These are phyloP conservation scores for Picochlorum costavermella DNA, from an alignment of 139 green algal species.

Conservation along the genomic window DNA sequence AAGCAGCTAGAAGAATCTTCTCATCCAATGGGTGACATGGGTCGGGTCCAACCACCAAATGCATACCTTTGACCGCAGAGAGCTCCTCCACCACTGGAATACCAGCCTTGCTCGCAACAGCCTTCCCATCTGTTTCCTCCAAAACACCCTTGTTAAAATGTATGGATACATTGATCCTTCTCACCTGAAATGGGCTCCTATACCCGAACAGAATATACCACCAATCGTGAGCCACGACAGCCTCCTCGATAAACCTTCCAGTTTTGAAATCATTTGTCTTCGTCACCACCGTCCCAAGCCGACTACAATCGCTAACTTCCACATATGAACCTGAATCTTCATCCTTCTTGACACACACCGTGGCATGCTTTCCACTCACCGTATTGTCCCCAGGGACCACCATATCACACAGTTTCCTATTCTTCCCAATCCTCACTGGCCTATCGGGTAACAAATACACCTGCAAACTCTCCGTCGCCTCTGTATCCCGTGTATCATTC, in stretches of 20 bases:
- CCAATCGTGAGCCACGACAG: too few relatives aligned
- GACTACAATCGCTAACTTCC: neutral
- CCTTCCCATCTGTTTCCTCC: too few relatives aligned
- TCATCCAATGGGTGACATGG: neutral
- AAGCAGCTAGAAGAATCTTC: neutral
- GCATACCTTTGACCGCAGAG: neutral
- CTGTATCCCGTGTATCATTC: too few relatives aligned
- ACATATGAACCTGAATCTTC: neutral
- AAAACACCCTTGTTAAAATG: too few relatives aligned
- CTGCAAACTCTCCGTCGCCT: too few relatives aligned
- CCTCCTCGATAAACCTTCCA: too few relatives aligned
- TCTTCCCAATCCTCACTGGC: neutral
- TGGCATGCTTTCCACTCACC: conserved; percentile 1
- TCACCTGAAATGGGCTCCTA: too few relatives aligned
- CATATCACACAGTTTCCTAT: conserved; percentile 1
- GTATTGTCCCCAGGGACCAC: neutral
- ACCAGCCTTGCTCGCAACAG: neutral
- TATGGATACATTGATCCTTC: too few relatives aligned
- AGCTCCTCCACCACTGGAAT: neutral
- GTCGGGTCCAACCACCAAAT: neutral
- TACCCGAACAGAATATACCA: too few relatives aligned
- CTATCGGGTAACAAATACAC: too few relatives aligned
- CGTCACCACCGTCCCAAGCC: neutral
- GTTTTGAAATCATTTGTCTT: too few relatives aligned
- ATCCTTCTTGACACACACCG: neutral